phyloP scores from a whole-genome alignment of 352 stramenopile genomes.

The Globisporangium rhizosaccharum region DNA sequence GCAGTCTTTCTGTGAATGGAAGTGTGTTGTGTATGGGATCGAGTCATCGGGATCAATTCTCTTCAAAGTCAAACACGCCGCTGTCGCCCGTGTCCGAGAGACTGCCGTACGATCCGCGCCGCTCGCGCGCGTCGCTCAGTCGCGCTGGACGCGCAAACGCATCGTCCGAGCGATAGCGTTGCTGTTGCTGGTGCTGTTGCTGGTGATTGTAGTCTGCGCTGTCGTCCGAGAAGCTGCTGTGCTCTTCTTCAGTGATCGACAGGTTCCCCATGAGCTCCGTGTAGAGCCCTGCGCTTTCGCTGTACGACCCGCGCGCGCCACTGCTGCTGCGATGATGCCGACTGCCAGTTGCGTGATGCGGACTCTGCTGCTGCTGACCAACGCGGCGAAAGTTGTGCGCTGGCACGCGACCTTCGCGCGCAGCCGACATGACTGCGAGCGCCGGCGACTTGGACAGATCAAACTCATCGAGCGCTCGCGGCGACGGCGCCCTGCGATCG shows the following conservation, averaged over 20 bases:
- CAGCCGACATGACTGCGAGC: slow-evolving; percentile 56
- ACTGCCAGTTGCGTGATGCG: neutral
- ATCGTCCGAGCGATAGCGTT: slow-evolving; percentile 20
- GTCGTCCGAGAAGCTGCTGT: slow-evolving; percentile 12
- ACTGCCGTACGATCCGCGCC: slow-evolving; percentile 47
- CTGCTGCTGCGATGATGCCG: slow-evolving; percentile 5
- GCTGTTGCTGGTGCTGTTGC: neutral
- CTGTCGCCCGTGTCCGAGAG: slow-evolving; percentile 42
- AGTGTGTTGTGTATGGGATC: neutral
- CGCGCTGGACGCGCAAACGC: slow-evolving; percentile 14
- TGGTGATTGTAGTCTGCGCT: slow-evolving; percentile 12
- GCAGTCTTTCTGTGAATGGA: too few relatives aligned
- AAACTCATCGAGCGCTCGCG: slow-evolving; percentile 47
- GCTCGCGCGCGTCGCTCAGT: slow-evolving; percentile 26
- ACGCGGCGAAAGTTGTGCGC: slow-evolving; percentile 11
- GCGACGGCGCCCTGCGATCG: slow-evolving; percentile 14
- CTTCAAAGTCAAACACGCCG: slow-evolving; percentile 76
- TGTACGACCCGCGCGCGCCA: neutral
- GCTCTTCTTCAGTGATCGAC: slow-evolving; percentile 14
- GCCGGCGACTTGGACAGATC: slow-evolving; percentile 68
- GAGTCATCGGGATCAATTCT: slow-evolving; percentile 26
- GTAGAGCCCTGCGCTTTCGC: slow-evolving; percentile 3
- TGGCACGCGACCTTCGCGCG: slow-evolving; percentile 32
- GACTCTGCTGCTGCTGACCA: slow-evolving; percentile 4
- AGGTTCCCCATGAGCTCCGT: slow-evolving; percentile 9